Conservation (phyloP, 495 filamentous ascomycete genomes). For the Podospora sp. region DNA sequence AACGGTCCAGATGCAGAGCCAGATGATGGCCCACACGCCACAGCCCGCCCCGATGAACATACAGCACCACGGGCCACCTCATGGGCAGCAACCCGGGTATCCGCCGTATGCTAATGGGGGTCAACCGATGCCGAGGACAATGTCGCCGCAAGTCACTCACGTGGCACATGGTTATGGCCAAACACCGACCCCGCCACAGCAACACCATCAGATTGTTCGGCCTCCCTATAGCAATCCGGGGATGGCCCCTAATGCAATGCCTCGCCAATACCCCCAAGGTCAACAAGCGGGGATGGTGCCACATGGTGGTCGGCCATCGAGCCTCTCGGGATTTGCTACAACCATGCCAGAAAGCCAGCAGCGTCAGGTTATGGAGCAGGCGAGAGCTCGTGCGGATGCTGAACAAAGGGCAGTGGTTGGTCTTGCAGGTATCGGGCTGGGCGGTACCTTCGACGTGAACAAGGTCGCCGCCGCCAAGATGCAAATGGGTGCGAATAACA, state of each 20-base stretch:
- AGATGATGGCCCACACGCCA: constrained; percentile 35
- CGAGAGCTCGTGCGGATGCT: constrained; percentile 47
- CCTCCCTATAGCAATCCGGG: constrained; percentile 30
- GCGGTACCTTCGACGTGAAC: constrained; percentile 38
- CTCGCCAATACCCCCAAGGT: constrained; percentile 30
- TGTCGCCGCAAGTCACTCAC: constrained; percentile 38
- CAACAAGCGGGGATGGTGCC: constrained; percentile 25
- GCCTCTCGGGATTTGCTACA: constrained; percentile 39
- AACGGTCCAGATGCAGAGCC: constrained; percentile 25
- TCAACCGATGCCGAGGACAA: constrained; percentile 36
- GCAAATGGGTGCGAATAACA: constrained; percentile 34
- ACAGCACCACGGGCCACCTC: constrained; percentile 33
- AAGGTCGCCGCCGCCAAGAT: constrained; percentile 42
- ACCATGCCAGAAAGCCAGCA: constrained; percentile 43
- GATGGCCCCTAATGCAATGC: constrained; percentile 34
- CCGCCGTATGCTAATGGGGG: constrained; percentile 37
- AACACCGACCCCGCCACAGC: constrained; percentile 36
- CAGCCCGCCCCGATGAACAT: constrained; percentile 30
- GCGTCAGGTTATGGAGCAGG: constrained; percentile 48
- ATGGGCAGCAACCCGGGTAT: constrained; percentile 21
- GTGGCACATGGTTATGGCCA: constrained; percentile 32
- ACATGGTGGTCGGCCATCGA: constrained; percentile 21
- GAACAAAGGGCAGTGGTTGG: constrained; percentile 39
- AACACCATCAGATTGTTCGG: constrained; percentile 34
- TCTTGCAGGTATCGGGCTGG: constrained; percentile 42